A percentile compares a stretch with the other conserved stretches of the same genome.
These are phyloP conservation scores for Aspergillus pseudoglaucus DNA, from an alignment of 2,329 filamentous ascomycete genomes.

Conservation along the genomic window DNA sequence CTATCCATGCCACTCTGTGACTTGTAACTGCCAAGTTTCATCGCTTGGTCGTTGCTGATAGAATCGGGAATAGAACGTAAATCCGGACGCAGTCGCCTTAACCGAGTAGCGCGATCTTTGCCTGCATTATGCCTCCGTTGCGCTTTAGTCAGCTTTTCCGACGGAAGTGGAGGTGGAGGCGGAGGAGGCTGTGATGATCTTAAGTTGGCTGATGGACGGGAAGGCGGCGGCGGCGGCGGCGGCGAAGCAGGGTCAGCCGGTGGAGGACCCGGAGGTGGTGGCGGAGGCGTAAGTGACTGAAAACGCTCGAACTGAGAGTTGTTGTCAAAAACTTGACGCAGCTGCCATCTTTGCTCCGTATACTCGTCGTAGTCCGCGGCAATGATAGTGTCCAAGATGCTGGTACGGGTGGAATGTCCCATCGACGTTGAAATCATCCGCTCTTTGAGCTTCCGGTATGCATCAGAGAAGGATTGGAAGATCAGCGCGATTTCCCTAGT, in stretches of 20 bases:
- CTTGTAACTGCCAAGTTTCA: conserved; percentile 26
- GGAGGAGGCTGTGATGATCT: conserved; percentile 3
- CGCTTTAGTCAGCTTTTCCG: conserved; percentile 18
- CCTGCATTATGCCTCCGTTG: conserved; percentile 21
- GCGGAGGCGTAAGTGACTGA: conserved; percentile 20
- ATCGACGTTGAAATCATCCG: conserved; percentile 44
- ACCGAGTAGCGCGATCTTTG: conserved; percentile 23
- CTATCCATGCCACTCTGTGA: conserved; percentile 26
- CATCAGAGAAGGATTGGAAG: conserved; percentile 61
- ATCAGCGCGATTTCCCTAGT: conserved; percentile 65
- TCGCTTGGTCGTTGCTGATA: conserved; percentile 23
- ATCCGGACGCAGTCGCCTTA: conserved; percentile 26
- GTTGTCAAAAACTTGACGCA: conserved; percentile 49
- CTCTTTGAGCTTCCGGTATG: conserved; percentile 51
- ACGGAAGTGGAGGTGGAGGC: conserved; percentile 8
- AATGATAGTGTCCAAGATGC: conserved; percentile 66
- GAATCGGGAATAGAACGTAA: conserved; percentile 18
- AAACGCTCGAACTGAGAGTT: conserved; percentile 29
- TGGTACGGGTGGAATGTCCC: conserved; percentile 27
- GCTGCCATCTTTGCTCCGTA: conserved; percentile 58
- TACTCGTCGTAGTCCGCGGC: conserved; percentile 76
- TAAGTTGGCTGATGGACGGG: conserved; percentile 14
- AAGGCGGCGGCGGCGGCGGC: conserved; percentile 17
- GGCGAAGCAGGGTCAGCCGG: conserved; percentile 12
- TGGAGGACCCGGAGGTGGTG: conserved; percentile 18